Conservation (phyloP, 106 monocot genomes). For the Dendrobium nobile region DNA sequence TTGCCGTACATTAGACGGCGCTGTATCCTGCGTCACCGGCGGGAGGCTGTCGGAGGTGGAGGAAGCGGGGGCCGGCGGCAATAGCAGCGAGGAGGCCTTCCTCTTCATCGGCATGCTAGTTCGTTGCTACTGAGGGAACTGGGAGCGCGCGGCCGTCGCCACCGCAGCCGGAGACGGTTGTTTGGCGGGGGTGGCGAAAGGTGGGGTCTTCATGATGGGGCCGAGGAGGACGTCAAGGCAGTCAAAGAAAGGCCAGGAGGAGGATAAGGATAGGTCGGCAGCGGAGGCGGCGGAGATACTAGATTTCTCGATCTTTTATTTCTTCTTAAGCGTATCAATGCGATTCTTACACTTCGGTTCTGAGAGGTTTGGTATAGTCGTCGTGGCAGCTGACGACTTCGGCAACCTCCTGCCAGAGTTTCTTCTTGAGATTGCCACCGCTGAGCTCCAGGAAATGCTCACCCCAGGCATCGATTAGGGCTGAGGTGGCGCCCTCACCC, state of each 20-base stretch:
- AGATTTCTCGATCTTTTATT: conserved; percentile 75
- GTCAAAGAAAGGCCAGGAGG: conserved; percentile 70
- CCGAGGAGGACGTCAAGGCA: conserved; percentile 65
- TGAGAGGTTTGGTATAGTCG: conserved; percentile 53
- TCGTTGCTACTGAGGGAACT: conserved; percentile 30
- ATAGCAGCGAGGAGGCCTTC: background rate
- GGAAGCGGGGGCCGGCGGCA: conserved; percentile 10
- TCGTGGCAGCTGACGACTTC: conserved; percentile 66
- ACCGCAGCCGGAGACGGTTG: conserved; percentile 5
- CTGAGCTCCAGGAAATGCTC: conserved; percentile 63
- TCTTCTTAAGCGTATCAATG: conserved; percentile 94
- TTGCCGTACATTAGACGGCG: conserved; percentile 6
- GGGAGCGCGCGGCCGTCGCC: conserved; percentile 4
- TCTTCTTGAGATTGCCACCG: conserved; percentile 72
- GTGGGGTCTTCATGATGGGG: conserved; percentile 15
- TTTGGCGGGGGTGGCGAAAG: background rate
- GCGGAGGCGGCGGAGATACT: conserved; percentile 16
- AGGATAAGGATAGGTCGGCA: background rate
- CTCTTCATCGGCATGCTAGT: conserved; percentile 4
- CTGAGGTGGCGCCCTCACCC: conserved; percentile 64
- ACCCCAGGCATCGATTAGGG: conserved; percentile 77
- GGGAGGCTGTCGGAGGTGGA: conserved; percentile 42
- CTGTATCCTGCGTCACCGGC: conserved; percentile 17
- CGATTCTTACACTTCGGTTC: conserved; percentile 90
- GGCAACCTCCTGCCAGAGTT: conserved; percentile 93